Conservation (phyloP, 2,329 filamentous ascomycete species). For the Zasmidium citrigriseum region DNA sequence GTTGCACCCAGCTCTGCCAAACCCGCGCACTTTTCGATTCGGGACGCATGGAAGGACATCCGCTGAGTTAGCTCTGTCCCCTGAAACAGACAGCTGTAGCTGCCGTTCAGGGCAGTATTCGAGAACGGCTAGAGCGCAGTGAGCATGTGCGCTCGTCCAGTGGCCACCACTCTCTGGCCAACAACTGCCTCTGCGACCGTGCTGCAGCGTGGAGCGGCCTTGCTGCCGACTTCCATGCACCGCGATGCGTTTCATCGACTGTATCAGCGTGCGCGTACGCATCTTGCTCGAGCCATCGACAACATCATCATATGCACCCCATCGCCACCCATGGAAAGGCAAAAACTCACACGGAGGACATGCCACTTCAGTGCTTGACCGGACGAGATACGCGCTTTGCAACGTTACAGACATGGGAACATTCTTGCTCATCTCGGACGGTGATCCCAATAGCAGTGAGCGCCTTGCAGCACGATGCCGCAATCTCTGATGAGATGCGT, state of each 20-base stretch:
- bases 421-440: constrained; percentile 13
- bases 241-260: constrained; percentile 15
- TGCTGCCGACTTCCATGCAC: constrained; percentile 3
- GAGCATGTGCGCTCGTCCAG: constrained; percentile 13
- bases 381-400: constrained; percentile 14
- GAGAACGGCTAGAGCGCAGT: constrained; percentile 20
- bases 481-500: constrained; percentile 14
- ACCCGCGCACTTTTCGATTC: constrained; percentile 14
- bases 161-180: constrained; percentile 22
- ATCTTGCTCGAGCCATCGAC: neutral
- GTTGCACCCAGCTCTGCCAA: constrained; percentile 11
- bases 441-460: constrained; percentile 19
- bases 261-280: constrained; percentile 4
- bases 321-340: constrained; percentile 1
- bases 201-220: constrained; percentile 3
- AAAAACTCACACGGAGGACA: constrained; percentile 21
- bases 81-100: constrained; percentile 24
- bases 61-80: constrained; percentile 17
- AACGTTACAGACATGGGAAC: constrained; percentile 19
- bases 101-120: constrained; percentile 21
- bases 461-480: constrained; percentile 18
- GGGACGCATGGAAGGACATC: constrained; percentile 20
- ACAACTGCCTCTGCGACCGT: constrained; percentile 12
- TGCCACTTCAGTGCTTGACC: constrained; percentile 19
- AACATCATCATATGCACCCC: constrained; percentile 6